phyloP scores from a whole-genome alignment of 805 yeast species.

The Naumovozyma castellii region DNA sequence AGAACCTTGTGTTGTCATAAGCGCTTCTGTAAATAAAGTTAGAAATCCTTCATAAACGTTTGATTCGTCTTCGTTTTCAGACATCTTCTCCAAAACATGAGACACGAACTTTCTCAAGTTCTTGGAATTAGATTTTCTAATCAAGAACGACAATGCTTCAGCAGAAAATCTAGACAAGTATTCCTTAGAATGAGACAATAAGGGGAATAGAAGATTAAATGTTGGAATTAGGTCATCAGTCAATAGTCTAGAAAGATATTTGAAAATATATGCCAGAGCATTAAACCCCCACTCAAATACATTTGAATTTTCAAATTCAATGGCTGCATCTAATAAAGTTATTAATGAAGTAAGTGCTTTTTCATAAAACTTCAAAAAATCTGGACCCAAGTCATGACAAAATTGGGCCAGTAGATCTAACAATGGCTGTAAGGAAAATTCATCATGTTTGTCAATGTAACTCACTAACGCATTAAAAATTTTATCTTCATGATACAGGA shows the following conservation, averaged over 20 bases:
- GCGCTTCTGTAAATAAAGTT: constrained; percentile 58
- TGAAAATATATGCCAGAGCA: constrained; percentile 78
- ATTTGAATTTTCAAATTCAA: constrained; percentile 44
- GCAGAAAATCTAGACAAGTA: constrained; percentile 76
- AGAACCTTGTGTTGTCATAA: constrained; percentile 60
- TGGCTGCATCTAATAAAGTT: constrained; percentile 35
- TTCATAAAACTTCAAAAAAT: constrained; percentile 64
- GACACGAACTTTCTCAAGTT: constrained; percentile 40
- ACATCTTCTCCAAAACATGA: constrained; percentile 32
- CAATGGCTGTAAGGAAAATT: constrained; percentile 66
- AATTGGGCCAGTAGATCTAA: constrained; percentile 76
- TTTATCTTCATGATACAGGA: constrained; percentile 56
- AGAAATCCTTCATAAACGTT: constrained; percentile 50
- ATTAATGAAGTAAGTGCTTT: constrained; percentile 43
- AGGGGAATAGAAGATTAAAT: constrained; percentile 51
- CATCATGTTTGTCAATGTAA: constrained; percentile 49
- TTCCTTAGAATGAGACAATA: constrained; percentile 50
- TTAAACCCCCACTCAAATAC: constrained; percentile 78
- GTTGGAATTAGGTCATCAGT: constrained; percentile 60
- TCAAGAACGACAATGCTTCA: constrained; percentile 77
- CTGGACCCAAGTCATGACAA: constrained; percentile 87
- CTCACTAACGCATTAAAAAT: constrained; percentile 46
- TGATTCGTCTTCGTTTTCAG: constrained; percentile 28
- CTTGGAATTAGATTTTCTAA: constrained; percentile 53
- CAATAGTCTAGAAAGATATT: constrained; percentile 63